Evolutionary conservation across 176 grass and related monocot species (phyloP).

Genomic region (Juncus effusus): DNA sequence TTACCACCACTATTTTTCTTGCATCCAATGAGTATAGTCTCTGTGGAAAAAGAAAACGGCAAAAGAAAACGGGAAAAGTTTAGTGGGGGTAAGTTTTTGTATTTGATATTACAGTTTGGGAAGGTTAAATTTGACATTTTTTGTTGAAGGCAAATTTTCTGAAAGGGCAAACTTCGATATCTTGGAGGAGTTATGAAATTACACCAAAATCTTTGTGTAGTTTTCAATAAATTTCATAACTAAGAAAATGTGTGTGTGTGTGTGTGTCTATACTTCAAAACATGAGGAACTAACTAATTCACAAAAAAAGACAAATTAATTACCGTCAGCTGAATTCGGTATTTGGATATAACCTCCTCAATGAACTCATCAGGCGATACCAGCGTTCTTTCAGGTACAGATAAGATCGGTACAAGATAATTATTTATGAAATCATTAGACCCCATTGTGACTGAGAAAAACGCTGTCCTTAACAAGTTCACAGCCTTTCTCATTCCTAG

Average conservation of each 20-base stretch:
- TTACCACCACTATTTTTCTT: conserved; percentile 66
- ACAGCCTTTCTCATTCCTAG: conserved; percentile 33
- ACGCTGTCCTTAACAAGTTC: conserved; percentile 42
- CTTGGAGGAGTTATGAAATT: no score
- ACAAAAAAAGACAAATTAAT: not conserved
- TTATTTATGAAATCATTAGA: conserved; percentile 97
- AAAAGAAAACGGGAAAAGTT: no score
- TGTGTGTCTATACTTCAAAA: no score
- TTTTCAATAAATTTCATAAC: no score
- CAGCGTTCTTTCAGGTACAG: conserved; percentile 36
- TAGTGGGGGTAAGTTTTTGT: not conserved
- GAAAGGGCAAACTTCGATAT: no score
- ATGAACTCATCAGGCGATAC: conserved; percentile 48
- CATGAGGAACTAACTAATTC: not conserved
- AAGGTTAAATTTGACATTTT: no score
- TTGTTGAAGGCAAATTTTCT: no score
- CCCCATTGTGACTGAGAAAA: conserved; percentile 67
- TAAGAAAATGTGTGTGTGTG: no score
- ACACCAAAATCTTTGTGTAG: no score
- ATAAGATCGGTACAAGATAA: conserved; percentile 61
- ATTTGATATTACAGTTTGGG: not conserved
- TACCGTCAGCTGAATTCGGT: conserved; percentile 59
- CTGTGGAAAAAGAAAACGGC: conserved; percentile 31
- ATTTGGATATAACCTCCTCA: conserved; percentile 49
- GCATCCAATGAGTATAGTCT: conserved; percentile 73